Evolutionary conservation across 768 basidiomycete genomes (phyloP).

Genomic region (Boletus insuetus): DNA sequence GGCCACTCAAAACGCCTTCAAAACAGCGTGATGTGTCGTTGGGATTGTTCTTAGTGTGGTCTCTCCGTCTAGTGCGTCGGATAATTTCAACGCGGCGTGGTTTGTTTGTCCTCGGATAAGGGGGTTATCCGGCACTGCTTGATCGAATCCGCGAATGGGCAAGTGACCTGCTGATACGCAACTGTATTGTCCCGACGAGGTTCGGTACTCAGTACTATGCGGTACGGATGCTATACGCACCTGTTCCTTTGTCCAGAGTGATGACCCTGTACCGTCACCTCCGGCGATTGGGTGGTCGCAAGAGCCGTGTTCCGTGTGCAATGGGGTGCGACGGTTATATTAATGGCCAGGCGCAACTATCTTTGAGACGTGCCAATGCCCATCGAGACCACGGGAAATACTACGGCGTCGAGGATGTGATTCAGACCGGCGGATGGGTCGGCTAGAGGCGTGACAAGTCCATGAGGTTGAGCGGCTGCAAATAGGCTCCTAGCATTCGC

Average conservation of each 20-base stretch:
- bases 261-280: background rate
- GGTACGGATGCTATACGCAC: conserved; percentile 11
- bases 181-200: background rate
- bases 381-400: background rate
- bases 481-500: background rate
- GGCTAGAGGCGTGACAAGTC: conserved; percentile 9
- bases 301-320: conserved; percentile 13
- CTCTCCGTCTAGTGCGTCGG: background rate
- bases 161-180: conserved; percentile 2
- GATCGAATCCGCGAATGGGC: conserved; percentile 19
- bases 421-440: conserved; percentile 1
- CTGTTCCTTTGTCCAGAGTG: background rate
- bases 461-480: background rate
- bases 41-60: background rate
- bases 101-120: conserved; percentile 35
- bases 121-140: conserved; percentile 19
- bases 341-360: conserved; percentile 15
- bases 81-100: conserved; percentile 17
- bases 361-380: conserved; percentile 6
- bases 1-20: conserved; percentile 12
- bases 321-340: conserved; percentile 21
- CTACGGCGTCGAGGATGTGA: background rate
- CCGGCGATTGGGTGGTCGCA: conserved; percentile 26
- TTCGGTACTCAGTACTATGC: background rate
- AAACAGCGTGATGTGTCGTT: conserved; percentile 2